A percentile compares a stretch with the other conserved stretches of the same genome.
Conservation (phyloP, 371 early-diverging fungal species). For the Mucor ambiguus region DNA sequence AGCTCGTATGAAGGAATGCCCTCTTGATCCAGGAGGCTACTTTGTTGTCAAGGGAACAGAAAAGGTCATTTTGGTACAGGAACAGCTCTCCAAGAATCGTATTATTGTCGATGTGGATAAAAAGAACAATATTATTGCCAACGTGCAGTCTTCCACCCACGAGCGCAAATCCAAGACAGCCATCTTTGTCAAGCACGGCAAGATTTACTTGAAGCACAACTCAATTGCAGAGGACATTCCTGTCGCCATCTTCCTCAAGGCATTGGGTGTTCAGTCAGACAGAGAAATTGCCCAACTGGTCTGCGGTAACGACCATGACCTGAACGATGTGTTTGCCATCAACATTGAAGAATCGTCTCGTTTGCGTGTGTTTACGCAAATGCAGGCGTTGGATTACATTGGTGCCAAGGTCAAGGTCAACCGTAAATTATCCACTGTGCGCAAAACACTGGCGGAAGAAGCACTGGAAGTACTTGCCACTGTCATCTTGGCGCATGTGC, state of each 20-base stretch:
- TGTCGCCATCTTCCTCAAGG: constrained; percentile 86
- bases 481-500: constrained; percentile 95
- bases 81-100: constrained; percentile 99
- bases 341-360: constrained; percentile 89
- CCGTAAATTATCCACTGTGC: constrained; percentile 57
- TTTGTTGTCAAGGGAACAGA: constrained; percentile 99
- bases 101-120: constrained; percentile 97
- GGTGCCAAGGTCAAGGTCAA: constrained; percentile 80
- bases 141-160: constrained; percentile 85
- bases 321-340: constrained; percentile 85
- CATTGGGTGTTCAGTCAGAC: constrained; percentile 96
- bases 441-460: constrained; percentile 82
- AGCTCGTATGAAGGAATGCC: constrained; percentile 94
- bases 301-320: constrained; percentile 84
- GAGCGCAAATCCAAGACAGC: constrained; percentile 99
- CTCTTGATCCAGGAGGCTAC: constrained; percentile 99
- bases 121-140: constrained; percentile 75
- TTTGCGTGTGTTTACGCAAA: constrained; percentile 82
- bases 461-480: constrained; percentile 91
- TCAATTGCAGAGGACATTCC: constrained; percentile 95
- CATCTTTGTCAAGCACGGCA: constrained; percentile 79
- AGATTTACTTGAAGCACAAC: constrained; percentile 95
- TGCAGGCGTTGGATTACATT: constrained; percentile 93
- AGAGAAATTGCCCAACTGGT: constrained; percentile 96
- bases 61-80: constrained; percentile 99